Conservation (phyloP, 352 stramenopile species). For the Globisporangium paroecandrum region DNA sequence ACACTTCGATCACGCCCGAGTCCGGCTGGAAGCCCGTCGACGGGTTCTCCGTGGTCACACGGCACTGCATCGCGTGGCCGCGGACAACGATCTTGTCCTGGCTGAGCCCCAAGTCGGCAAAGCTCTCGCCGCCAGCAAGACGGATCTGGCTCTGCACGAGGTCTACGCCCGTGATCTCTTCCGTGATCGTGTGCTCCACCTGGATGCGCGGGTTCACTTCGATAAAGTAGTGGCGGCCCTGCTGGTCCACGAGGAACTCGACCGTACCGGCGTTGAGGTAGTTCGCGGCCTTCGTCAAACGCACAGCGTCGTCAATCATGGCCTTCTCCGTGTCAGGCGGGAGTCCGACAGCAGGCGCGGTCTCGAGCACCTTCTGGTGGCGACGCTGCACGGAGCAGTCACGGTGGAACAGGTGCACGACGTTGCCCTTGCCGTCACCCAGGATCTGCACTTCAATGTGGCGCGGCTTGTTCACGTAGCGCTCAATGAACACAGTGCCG, state of each 20-base stretch:
- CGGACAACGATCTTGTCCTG: slow-evolving; percentile 92
- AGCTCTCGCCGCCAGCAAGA: slow-evolving; percentile 90
- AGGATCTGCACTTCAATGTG: slow-evolving; percentile 99
- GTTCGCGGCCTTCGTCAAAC: slow-evolving; percentile 87
- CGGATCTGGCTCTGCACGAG: slow-evolving; percentile 96
- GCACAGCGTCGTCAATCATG: slow-evolving; percentile 92
- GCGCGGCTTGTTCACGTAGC: slow-evolving; percentile 93
- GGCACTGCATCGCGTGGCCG: slow-evolving; percentile 96
- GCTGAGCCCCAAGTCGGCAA: slow-evolving; percentile 91
- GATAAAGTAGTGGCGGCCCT: slow-evolving; percentile 94
- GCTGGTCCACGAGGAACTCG: slow-evolving; percentile 97
- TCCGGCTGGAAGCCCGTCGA: slow-evolving; percentile 94
- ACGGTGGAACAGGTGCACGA: slow-evolving; percentile 94
- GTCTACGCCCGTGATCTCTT: slow-evolving; percentile 94
- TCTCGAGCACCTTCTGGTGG: slow-evolving; percentile 98
- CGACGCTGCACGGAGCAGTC: slow-evolving; percentile 98
- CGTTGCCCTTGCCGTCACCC: slow-evolving; percentile 92
- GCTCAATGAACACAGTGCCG: slow-evolving; percentile 94
- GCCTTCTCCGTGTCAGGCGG: slow-evolving; percentile 76
- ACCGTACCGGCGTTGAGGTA: slow-evolving; percentile 98
- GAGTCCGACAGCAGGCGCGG: slow-evolving; percentile 88
- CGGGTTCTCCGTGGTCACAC: slow-evolving; percentile 96
- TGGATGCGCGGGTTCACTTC: slow-evolving; percentile 99
- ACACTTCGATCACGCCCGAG: slow-evolving; percentile 96
- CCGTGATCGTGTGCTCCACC: slow-evolving; percentile 92